Percentiles rank a stretch among this genome's conserved stretches.
phyloP scores from a whole-genome alignment of 345 rosid genomes.

The Pugionium dolabratum region DNA sequence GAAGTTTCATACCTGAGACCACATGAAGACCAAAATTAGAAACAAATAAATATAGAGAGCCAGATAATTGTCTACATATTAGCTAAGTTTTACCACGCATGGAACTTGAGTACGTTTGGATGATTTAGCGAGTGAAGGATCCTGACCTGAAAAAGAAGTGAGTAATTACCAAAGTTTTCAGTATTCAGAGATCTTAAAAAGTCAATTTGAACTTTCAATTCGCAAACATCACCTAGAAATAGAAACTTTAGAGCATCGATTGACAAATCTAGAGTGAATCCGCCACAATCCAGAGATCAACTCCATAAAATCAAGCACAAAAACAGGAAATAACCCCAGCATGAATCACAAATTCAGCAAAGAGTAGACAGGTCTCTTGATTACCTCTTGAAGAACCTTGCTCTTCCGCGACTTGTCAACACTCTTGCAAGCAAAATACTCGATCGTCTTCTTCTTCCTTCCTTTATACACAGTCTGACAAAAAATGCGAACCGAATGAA shows the following conservation, averaged over 20 bases:
- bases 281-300: constrained; percentile 5
- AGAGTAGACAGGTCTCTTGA: constrained; percentile 11
- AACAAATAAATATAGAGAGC: background rate
- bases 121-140: constrained; percentile 85
- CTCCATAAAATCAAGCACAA: constrained; percentile 5
- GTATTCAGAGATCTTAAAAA: constrained; percentile 1
- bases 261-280: constrained; percentile 11
- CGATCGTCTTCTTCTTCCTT: constrained; percentile 96
- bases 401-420: constrained; percentile 86
- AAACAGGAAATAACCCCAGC: constrained; percentile 3
- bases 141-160: constrained; percentile 63
- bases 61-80: constrained; percentile 5
- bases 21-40: constrained; percentile 12
- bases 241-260: constrained; percentile 25
- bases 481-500: constrained; percentile 1
- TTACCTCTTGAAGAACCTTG: constrained; percentile 97
- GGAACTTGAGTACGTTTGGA: constrained; percentile 75
- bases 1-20: constrained; percentile 86
- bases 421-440: constrained; percentile 93
- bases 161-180: background rate
- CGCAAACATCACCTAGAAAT: constrained; percentile 27
- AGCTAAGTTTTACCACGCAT: constrained; percentile 66
- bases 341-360: constrained; percentile 3
- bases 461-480: constrained; percentile 88
- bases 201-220: constrained; percentile 11